Evolutionary conservation across 2,329 filamentous ascomycete genomes (phyloP).

Genomic region (Erysiphe pulchra): DNA sequence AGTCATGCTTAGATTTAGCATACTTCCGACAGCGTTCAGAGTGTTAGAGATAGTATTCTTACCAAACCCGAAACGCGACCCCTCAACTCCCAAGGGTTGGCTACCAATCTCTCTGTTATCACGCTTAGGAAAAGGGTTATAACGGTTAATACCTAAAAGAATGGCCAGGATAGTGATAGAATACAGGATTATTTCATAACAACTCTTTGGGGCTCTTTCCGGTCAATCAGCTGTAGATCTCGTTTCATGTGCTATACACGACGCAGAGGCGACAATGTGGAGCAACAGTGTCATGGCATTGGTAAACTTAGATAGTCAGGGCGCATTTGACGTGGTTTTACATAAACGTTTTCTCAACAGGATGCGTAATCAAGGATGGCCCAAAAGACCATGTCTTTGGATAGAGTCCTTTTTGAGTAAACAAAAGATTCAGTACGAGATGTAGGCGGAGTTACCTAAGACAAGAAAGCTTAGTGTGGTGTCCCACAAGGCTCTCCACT

Average conservation of each 20-base stretch:
- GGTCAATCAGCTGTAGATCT: neutral
- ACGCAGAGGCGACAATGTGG: neutral
- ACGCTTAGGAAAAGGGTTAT: neutral
- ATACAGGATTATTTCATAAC: neutral
- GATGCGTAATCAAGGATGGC: neutral
- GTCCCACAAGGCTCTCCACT: neutral
- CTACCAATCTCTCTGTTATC: neutral
- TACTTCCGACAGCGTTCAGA: neutral
- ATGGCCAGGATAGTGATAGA: neutral
- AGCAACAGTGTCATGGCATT: neutral
- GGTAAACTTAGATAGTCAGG: neutral
- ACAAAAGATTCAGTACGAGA: neutral
- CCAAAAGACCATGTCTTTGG: neutral
- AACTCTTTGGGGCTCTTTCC: neutral
- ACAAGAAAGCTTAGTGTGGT: neutral
- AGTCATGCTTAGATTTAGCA: neutral
- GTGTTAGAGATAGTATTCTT: neutral
- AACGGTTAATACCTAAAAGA: neutral
- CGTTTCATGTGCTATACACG: neutral
- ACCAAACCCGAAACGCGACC: neutral
- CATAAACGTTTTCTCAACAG: neutral
- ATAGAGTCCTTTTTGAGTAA: neutral
- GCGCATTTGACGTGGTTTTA: neutral
- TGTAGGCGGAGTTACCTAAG: neutral
- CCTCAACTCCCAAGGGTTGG: neutral